Conservation (phyloP, 106 monocot genomes). For the Dendrobium chrysotoxum region DNA sequence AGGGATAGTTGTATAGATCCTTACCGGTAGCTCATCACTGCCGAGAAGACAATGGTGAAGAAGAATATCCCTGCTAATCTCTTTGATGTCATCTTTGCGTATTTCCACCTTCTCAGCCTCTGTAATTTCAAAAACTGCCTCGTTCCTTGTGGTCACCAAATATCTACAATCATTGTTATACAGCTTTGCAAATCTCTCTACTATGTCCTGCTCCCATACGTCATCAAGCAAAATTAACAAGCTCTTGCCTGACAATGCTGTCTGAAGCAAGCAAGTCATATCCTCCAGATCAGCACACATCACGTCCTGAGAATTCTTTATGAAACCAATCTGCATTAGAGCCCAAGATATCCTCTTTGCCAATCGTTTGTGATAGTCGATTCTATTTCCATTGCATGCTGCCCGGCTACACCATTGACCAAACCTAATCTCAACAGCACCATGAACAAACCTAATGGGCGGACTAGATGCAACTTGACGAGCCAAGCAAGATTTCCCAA, state of each 20-base stretch:
- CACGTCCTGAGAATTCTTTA: slow-evolving; percentile 12
- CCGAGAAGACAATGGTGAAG: slow-evolving; percentile 39
- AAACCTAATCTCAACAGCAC: slow-evolving; percentile 41
- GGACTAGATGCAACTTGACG: slow-evolving; percentile 45
- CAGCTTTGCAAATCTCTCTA: slow-evolving; percentile 36
- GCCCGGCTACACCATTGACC: slow-evolving; percentile 45
- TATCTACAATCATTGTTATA: slow-evolving; percentile 45
- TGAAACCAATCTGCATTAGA: slow-evolving; percentile 42
- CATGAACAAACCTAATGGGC: slow-evolving; percentile 27
- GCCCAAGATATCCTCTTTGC: slow-evolving; percentile 25
- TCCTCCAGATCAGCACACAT: slow-evolving; percentile 35
- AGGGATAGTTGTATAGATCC: background rate
- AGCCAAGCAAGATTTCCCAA: slow-evolving; percentile 56
- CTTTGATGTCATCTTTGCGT: slow-evolving; percentile 42
- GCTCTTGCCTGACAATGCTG: background rate
- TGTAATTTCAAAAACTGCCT: slow-evolving; percentile 45
- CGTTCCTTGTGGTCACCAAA: slow-evolving; percentile 50
- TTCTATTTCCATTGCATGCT: slow-evolving; percentile 33
- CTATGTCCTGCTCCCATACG: slow-evolving; percentile 62
- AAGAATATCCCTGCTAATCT: slow-evolving; percentile 59
- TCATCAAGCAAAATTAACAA: slow-evolving; percentile 50
- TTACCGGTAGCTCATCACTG: slow-evolving; percentile 43
- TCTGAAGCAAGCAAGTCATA: slow-evolving; percentile 3
- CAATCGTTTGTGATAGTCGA: slow-evolving; percentile 41
- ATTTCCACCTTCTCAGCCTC: slow-evolving; percentile 58